Conservation (phyloP, 1,139 yeast genomes). For the Protomyces lactucae-debilis region DNA sequence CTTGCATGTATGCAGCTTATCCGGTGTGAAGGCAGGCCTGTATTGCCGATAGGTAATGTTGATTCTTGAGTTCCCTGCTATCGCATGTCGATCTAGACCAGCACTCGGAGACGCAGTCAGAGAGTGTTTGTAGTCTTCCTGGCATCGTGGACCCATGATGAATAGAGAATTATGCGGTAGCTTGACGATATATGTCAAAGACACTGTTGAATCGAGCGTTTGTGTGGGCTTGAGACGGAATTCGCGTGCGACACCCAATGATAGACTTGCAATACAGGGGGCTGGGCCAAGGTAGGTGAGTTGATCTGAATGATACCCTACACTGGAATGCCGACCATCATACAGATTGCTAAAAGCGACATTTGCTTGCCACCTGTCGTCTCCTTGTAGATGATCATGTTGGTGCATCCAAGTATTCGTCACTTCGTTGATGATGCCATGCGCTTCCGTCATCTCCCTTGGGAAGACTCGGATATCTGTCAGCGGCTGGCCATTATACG, state of each 20-base stretch:
- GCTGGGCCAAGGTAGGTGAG: constrained; percentile 66
- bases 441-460: constrained; percentile 44
- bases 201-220: constrained; percentile 37
- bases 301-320: constrained; percentile 73
- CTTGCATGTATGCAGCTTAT: constrained; percentile 50
- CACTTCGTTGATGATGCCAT: constrained; percentile 40
- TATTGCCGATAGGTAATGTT: constrained; percentile 62
- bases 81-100: constrained; percentile 44
- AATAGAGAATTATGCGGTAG: constrained; percentile 62
- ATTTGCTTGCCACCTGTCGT: constrained; percentile 50
- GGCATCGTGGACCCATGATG: constrained; percentile 72
- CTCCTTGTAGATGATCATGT: neutral
- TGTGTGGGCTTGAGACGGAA: constrained; percentile 42
- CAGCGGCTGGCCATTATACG: constrained; percentile 44
- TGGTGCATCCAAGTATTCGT: neutral
- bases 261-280: constrained; percentile 58
- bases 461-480: constrained; percentile 39
- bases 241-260: constrained; percentile 63
- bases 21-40: constrained; percentile 39
- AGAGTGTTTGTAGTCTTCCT: constrained; percentile 63
- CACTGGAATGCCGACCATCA: constrained; percentile 47
- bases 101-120: constrained; percentile 39
- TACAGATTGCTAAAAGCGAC: constrained; percentile 56
- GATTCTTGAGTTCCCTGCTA: constrained; percentile 50
- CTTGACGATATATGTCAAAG: constrained; percentile 41